These are phyloP conservation scores for Komagataea norvegica DNA, from an alignment of 1,139 yeast genomes.

Conservation along the genomic window DNA sequence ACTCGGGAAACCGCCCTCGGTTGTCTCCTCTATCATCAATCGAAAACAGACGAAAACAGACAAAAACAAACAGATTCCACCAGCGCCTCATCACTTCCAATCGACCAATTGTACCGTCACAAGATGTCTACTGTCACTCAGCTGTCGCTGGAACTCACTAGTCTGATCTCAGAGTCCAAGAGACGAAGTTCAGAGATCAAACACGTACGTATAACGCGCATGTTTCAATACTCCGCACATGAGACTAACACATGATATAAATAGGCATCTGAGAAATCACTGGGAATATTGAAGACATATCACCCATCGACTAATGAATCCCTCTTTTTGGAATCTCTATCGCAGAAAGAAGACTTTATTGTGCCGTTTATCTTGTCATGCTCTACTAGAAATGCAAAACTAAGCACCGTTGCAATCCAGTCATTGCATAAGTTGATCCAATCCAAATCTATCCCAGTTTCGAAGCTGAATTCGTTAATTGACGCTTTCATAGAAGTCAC, in stretches of 20 bases:
- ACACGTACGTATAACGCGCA: constrained; percentile 49
- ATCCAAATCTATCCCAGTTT: constrained; percentile 45
- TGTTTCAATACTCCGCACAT: background rate
- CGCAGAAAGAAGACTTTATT: constrained; percentile 48
- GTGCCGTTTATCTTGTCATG: constrained; percentile 73
- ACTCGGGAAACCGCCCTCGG: too few species aligned
- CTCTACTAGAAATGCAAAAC: constrained; percentile 67
- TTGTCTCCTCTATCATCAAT: too few species aligned
- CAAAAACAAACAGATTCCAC: background rate
- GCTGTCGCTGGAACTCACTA: constrained; percentile 50
- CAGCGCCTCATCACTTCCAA: background rate
- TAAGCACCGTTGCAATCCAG: constrained; percentile 67
- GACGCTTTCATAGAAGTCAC: constrained; percentile 71
- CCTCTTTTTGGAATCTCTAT: constrained; percentile 27
- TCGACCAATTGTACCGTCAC: background rate
- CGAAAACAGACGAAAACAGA: too few species aligned
- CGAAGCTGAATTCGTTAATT: constrained; percentile 50
- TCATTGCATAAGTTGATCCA: constrained; percentile 58
- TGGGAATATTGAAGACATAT: constrained; percentile 29
- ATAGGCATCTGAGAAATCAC: constrained; percentile 26
- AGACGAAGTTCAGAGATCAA: constrained; percentile 65
- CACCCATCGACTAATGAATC: constrained; percentile 18
- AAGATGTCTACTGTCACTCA: constrained; percentile 35
- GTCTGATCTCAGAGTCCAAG: constrained; percentile 63
- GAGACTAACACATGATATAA: background rate